Evolutionary conservation across 345 rosid species (phyloP).

Genomic region (Xanthoceras sorbifolium): DNA sequence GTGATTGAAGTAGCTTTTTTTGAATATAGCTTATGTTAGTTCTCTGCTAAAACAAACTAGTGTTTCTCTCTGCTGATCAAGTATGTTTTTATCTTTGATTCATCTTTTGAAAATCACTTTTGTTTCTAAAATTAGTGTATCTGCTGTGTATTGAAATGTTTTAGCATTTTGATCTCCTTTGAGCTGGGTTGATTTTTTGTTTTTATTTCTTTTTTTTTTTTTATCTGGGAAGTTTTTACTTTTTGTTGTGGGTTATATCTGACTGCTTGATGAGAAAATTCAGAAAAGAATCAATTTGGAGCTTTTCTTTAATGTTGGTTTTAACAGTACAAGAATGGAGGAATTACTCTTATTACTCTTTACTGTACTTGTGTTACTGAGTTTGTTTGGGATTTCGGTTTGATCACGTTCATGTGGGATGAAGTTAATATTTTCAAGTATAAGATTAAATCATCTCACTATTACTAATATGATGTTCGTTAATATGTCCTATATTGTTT

Average conservation of each 20-base stretch:
- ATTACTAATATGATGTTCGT: constrained; percentile 3
- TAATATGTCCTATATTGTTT: constrained; percentile 9
- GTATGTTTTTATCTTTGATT: neutral
- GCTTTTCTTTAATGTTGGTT: neutral
- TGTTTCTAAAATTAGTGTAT: neutral
- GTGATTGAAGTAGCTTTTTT: constrained; percentile 21
- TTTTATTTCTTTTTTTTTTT: neutral
- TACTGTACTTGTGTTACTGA: neutral
- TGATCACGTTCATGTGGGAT: no score
- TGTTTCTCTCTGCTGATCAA: constrained; percentile 9
- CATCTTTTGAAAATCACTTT: neutral
- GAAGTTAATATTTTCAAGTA: no score
- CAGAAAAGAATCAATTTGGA: neutral
- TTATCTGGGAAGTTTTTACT: neutral
- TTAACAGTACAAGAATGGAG: neutral
- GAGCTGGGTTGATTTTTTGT: neutral
- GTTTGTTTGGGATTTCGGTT: neutral
- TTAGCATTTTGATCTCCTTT: constrained; percentile 6
- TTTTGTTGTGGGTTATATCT: neutral
- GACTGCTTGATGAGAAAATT: neutral
- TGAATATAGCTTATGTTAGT: constrained; percentile 2
- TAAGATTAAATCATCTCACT: neutral
- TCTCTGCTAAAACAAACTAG: neutral
- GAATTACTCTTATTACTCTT: neutral
- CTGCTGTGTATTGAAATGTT: neutral